Conservation (phyloP, 306 rosid species). For the Rosa rugosa region DNA sequence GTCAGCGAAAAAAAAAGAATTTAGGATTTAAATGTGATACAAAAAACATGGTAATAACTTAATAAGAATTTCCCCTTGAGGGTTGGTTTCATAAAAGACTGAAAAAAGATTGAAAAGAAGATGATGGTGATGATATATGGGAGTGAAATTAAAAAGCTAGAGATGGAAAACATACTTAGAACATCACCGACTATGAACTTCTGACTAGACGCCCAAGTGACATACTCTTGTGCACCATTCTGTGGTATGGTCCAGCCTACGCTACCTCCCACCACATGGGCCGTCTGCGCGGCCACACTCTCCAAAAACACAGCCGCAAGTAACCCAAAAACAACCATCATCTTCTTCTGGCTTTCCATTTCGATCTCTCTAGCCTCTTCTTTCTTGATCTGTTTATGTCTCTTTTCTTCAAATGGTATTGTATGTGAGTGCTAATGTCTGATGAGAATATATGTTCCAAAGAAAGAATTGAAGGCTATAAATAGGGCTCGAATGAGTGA, state of each 20-base stretch:
- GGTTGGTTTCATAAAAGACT: too few relatives aligned
- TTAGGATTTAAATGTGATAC: too few relatives aligned
- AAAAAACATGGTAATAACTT: too few relatives aligned
- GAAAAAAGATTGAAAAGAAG: not conserved
- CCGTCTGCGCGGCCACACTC: constrained; percentile 21
- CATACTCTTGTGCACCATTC: constrained; percentile 4
- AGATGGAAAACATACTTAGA: constrained; percentile 18
- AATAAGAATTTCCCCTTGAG: too few relatives aligned
- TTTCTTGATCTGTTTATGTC: not conserved
- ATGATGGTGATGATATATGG: not conserved
- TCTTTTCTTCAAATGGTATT: not conserved
- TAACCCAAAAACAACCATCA: not conserved
- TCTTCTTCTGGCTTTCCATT: constrained; percentile 5
- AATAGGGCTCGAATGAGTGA: not conserved
- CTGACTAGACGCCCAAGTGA: constrained; percentile 31
- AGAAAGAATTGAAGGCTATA: not conserved
- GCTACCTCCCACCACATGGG: constrained; percentile 39
- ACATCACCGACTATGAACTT: constrained; percentile 37
- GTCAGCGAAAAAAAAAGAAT: too few relatives aligned
- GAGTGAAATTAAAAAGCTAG: not conserved
- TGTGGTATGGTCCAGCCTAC: constrained; percentile 38
- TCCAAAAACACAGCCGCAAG: constrained; percentile 23
- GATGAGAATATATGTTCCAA: not conserved
- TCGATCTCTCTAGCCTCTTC: not conserved
- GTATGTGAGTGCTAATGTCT: not conserved